Base-by-base conservation (phyloP, 2,329 filamentous ascomycete genomes). In the Monilinia fructicola region DNA sequence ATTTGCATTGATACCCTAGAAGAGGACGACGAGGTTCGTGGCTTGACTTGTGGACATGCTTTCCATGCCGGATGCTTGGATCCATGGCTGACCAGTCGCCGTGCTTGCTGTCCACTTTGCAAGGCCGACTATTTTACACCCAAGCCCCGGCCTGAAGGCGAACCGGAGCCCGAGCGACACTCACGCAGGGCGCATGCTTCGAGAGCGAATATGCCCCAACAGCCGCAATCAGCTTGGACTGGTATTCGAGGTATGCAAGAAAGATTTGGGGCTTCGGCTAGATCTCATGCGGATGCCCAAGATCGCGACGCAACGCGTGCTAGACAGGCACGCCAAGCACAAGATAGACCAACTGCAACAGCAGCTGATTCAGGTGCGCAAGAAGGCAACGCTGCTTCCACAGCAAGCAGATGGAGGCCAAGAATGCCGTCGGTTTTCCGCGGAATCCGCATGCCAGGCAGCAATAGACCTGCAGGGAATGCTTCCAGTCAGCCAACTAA, bases 41-140 rank as follows among this genome's bases (percentile, higher is more conserved):
- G 95, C 2, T 81, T 99, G 69, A 93, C 92, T 4, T 99, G 95
- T 75, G 95, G 95, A n/a, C 95, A 99, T 78, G 93, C 94, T 64
- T 99, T 98, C 85, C 95, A 99, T 77, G 93, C 93, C 61, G 91
- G 90, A 50, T 99, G 95, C 76, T 87, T 99, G 59, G 95, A 99
- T 73, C 95, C 95, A 14, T 99, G 95, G 95, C 81, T 99, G 70
- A 99, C 95, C 12, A 93, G 91, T 75, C 87, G 95, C 70, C 89
- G 94, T 71, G 95, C 95, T 35, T 98, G 94, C 81, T 99, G 95
- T 77, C 95, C 95, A 7, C 87, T 99, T 9, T 99, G 95, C 83
- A 99, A 99, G 80, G 92, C 94, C 52, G 95, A 99, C 76, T 99
- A 98, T 78, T 98, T 96, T 78, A 89, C 92, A 3, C 94, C 95